Conservation (phyloP, 257 asterid genomes). For the Jacaranda copaia region DNA sequence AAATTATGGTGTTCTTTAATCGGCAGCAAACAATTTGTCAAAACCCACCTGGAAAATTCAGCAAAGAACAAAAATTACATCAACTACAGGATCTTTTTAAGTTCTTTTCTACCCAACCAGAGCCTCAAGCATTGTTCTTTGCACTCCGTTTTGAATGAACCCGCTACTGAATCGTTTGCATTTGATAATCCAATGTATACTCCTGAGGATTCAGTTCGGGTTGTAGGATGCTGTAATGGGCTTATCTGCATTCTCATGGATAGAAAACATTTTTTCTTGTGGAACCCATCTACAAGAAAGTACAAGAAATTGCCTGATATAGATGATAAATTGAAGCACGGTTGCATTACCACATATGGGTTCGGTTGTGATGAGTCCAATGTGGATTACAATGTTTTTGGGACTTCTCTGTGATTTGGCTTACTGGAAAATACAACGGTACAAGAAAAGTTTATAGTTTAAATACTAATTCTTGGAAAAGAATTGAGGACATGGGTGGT, state of each 20-base stretch:
- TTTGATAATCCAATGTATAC: slow-evolving; percentile 45
- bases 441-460: slow-evolving; percentile 38
- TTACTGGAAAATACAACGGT: slow-evolving; percentile 19
- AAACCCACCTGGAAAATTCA: slow-evolving; percentile 33
- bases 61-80: neutral
- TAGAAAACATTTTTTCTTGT: neutral
- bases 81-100: neutral
- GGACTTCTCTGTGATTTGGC: neutral
- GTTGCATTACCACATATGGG: neutral
- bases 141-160: slow-evolving; percentile 17
- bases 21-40: slow-evolving; percentile 31
- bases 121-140: slow-evolving; percentile 14
- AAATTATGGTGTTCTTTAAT: slow-evolving; percentile 43
- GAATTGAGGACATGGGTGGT: slow-evolving; percentile 26
- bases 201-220: slow-evolving; percentile 3
- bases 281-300: slow-evolving; percentile 15
- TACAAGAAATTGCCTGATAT: neutral
- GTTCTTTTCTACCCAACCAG: neutral
- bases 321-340: too few relatives aligned
- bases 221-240: slow-evolving; percentile 49
- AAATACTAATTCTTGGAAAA: slow-evolving; percentile 47
- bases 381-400: slow-evolving; percentile 30
- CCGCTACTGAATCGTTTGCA: neutral
- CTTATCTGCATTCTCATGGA: slow-evolving; percentile 18
- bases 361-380: slow-evolving; percentile 27